Base-by-base conservation (phyloP, 2,329 filamentous ascomycete genomes). In the Dactylellina leptospora region DNA sequence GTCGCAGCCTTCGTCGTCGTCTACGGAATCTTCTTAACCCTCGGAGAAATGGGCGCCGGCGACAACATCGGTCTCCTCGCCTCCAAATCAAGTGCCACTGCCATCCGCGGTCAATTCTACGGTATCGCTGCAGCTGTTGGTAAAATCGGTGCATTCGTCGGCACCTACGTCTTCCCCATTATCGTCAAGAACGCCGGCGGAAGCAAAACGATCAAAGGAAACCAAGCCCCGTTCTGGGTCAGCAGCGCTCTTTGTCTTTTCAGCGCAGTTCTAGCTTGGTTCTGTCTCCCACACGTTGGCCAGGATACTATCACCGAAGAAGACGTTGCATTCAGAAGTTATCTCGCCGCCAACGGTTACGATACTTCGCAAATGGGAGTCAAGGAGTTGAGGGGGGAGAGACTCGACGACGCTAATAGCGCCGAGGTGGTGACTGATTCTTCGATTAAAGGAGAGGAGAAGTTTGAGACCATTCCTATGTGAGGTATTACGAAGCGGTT, bases 181-280 rank as follows among this genome's bases (percentile, higher is more conserved):
- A 89, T 92, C 62, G 81, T 83, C 23, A 83, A 87, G 54, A 84
- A 84, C 0, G 87, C 86, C 0, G 87, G 85, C 6, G 84, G 84
- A 0, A 78, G 82, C 60, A 82, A 84, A 58, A 80, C 80, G 0
- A 81, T 85, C 18, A 83, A 85, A 18, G 83, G 84, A 3, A 91
- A 91, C 0, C 92, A 96, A 78, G 92, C 96, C 75, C 92, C 92
- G 0, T 97, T 96, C 81, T 96, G 88, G 79, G 91, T 97, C n/a
- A 88, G 88, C 1, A 90, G 88, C 38, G 83, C 85, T 22, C 80
- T 96, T 61, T 95, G 91, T 75, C 80, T 96, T n/a, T 82, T 96
- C 51, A 88, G 87, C 1, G 91, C 90, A 0, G 80, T 81, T 8
- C 79, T 93, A 25, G 86, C 86, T 1, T 81, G 89, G 6, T 85